Evolutionary conservation across 2,329 filamentous ascomycete genomes (phyloP).

Genomic region (Stenocarpella maydis): DNA sequence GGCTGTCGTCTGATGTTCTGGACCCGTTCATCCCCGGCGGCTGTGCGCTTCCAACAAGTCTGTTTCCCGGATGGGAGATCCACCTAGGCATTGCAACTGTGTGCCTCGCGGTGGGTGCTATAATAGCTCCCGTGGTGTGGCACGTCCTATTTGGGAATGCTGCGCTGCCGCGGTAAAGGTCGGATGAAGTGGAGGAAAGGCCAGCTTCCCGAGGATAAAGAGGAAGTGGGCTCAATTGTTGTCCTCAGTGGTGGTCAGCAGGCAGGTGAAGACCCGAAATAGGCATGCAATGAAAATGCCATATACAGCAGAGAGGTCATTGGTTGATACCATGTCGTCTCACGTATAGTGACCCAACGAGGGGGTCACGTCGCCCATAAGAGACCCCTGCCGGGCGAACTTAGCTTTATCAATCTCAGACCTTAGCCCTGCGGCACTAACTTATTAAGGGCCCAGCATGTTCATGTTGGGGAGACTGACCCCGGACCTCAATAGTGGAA

Average conservation of each 20-base stretch:
- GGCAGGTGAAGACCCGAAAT: background rate
- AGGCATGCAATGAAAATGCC: background rate
- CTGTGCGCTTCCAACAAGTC: background rate
- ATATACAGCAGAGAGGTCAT: background rate
- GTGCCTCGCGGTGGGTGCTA: background rate
- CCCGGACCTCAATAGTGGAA: background rate
- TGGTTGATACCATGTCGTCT: slow-evolving; percentile 23
- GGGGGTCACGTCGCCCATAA: slow-evolving; percentile 10
- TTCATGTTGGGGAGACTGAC: slow-evolving; percentile 22
- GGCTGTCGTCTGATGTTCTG: slow-evolving; percentile 22
- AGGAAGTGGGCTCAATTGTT: no score
- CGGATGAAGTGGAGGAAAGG: slow-evolving; percentile 10
- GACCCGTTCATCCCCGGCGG: background rate
- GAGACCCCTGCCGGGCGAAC: slow-evolving; percentile 10
- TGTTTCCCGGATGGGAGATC: slow-evolving; percentile 8
- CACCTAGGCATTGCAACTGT: background rate
- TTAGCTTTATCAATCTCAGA: slow-evolving; percentile 19
- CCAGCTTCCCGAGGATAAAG: background rate
- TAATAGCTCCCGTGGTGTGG: slow-evolving; percentile 3
- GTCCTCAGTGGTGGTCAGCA: slow-evolving; percentile 11
- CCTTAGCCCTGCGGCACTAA: slow-evolving; percentile 20
- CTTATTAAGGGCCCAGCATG: background rate
- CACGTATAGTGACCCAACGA: slow-evolving; percentile 5
- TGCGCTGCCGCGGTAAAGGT: slow-evolving; percentile 17
- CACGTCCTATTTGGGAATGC: slow-evolving; percentile 18